phyloP scores from a whole-genome alignment of 768 basidiomycete species.

The Grammothele lineata region DNA sequence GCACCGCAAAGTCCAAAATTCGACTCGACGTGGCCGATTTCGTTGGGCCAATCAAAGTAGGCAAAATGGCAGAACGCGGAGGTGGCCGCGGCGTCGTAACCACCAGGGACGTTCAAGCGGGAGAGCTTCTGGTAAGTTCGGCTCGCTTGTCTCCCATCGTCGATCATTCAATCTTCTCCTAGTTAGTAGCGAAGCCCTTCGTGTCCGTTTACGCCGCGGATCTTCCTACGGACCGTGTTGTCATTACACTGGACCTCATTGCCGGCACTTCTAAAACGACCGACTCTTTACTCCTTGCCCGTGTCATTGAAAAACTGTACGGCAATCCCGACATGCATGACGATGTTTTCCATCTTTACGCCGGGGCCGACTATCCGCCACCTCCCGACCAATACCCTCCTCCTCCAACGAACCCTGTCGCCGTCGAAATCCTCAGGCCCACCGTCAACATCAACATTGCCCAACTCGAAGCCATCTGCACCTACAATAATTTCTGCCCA shows the following conservation, averaged over 20 bases:
- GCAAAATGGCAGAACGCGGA: conserved; percentile 11
- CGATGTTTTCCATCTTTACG: conserved; percentile 24
- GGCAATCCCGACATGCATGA: conserved; percentile 21
- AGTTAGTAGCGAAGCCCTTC: conserved; percentile 28
- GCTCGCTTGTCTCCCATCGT: neutral
- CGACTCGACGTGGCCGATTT: conserved; percentile 24
- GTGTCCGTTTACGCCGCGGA: conserved; percentile 16
- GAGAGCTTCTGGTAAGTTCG: conserved; percentile 25
- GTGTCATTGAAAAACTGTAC: conserved; percentile 14
- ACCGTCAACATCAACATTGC: conserved; percentile 20
- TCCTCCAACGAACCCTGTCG: neutral
- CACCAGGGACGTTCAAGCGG: conserved; percentile 17
- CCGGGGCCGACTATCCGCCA: conserved; percentile 18
- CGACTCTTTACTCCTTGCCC: conserved; percentile 7
- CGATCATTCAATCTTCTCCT: neutral
- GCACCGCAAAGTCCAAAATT: conserved; percentile 4
- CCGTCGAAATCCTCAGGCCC: conserved; percentile 4
- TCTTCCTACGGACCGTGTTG: neutral
- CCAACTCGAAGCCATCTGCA: conserved; percentile 22
- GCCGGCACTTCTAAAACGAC: conserved; percentile 5
- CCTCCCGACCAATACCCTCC: conserved; percentile 18
- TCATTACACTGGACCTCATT: conserved; percentile 8
- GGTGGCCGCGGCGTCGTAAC: conserved; percentile 27
- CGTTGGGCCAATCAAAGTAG: conserved; percentile 19
- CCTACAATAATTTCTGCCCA: conserved; percentile 20